Conservation (phyloP, 2,329 filamentous ascomycete species). For the Penicillium sp. region DNA sequence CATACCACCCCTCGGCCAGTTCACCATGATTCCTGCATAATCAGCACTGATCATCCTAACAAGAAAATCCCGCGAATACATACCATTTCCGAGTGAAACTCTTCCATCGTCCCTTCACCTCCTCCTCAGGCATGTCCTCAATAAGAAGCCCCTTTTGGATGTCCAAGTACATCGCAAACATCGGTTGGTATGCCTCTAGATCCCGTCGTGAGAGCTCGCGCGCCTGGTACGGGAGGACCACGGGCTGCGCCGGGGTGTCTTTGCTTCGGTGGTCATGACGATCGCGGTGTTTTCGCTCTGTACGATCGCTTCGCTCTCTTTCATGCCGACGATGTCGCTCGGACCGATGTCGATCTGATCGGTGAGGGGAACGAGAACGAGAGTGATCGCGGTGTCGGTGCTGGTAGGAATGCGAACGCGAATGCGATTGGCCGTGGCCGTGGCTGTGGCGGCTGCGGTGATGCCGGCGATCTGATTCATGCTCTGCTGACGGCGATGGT, state of each 20-base stretch:
- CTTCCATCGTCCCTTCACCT: slow-evolving; percentile 85
- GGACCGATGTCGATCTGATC: slow-evolving; percentile 35
- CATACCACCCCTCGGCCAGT: slow-evolving; percentile 91
- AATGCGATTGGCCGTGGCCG: slow-evolving; percentile 20
- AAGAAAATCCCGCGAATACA: slow-evolving; percentile 26
- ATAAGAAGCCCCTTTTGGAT: slow-evolving; percentile 80
- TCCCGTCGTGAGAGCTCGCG: slow-evolving; percentile 70
- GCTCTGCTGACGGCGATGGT: slow-evolving; percentile 10
- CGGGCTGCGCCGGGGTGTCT: slow-evolving; percentile 25
- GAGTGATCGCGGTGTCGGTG: slow-evolving; percentile 32
- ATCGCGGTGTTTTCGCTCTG: slow-evolving; percentile 19
- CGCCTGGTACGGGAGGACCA: slow-evolving; percentile 67
- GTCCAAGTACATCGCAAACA: slow-evolving; percentile 84
- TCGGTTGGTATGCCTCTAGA: slow-evolving; percentile 64
- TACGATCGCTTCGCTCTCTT: slow-evolving; percentile 32
- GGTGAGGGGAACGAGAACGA: slow-evolving; percentile 44
- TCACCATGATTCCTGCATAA: slow-evolving; percentile 76
- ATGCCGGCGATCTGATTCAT: slow-evolving; percentile 18
- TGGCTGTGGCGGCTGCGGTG: slow-evolving; percentile 24
- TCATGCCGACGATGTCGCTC: slow-evolving; percentile 44
- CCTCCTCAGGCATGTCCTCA: slow-evolving; percentile 70
- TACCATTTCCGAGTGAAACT: slow-evolving; percentile 89
- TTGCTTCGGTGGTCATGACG: slow-evolving; percentile 21
- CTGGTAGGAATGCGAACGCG: slow-evolving; percentile 25
- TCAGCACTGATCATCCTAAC: slow-evolving; percentile 46